Evolutionary conservation across 2,329 filamentous ascomycete genomes (phyloP).

Genomic region (Verticillium isaacii): DNA sequence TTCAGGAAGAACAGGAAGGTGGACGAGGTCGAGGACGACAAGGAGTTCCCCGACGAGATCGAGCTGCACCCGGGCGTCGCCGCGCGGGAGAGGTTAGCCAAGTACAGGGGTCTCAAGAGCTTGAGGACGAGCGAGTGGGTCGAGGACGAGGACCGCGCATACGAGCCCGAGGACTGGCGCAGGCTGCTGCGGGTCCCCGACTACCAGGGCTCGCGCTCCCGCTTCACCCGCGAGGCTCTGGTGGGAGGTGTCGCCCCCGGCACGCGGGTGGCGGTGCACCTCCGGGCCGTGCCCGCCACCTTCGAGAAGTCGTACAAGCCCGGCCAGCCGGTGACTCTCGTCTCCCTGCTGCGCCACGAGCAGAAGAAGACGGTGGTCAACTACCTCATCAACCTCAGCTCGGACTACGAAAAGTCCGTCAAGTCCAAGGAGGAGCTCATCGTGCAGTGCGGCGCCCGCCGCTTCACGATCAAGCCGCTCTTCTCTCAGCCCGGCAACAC

Average conservation of each 20-base stretch:
- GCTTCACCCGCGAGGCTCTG: constrained; percentile 73
- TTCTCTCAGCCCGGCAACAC: constrained; percentile 89
- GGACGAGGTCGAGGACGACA: constrained; percentile 80
- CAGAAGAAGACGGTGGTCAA: constrained; percentile 91
- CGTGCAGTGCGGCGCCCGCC: constrained; percentile 82
- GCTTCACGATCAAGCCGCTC: constrained; percentile 82
- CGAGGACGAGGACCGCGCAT: constrained; percentile 76
- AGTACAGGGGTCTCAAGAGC: constrained; percentile 90
- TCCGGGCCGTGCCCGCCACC: constrained; percentile 47
- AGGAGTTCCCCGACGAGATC: constrained; percentile 96
- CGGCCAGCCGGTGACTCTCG: constrained; percentile 63
- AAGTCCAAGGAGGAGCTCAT: constrained; percentile 91
- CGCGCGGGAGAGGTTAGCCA: constrained; percentile 77
- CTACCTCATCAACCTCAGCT: constrained; percentile 80
- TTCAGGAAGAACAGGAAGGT: constrained; percentile 70
- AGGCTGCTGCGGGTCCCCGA: constrained; percentile 83
- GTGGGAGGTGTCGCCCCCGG: constrained; percentile 84
- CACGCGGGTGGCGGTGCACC: constrained; percentile 74
- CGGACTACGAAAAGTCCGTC: constrained; percentile 69
- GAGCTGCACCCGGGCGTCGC: constrained; percentile 85
- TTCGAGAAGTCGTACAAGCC: constrained; percentile 44
- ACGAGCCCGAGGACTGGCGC: constrained; percentile 87
- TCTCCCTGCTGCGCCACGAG: constrained; percentile 88
- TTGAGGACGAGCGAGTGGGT: constrained; percentile 85
- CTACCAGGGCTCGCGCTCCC: constrained; percentile 78